A percentile compares a stretch with the other conserved stretches of the same genome.
Conservation (phyloP, 306 rosid species). For the Rubus idaeus region DNA sequence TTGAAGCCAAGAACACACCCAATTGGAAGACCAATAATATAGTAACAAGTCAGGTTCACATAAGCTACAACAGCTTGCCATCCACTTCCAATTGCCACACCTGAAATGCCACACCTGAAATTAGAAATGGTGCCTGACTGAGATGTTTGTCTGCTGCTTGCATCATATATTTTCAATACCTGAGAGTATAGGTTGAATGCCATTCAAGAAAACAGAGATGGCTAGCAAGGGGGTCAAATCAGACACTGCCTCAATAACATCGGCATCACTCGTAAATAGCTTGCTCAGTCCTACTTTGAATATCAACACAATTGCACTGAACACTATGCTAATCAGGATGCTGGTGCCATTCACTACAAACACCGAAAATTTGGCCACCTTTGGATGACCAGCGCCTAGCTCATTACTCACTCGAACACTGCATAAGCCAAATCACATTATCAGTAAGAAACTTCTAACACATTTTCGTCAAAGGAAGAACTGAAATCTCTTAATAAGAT, state of each 20-base stretch:
- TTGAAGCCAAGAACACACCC: constrained; percentile 70
- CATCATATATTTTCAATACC: constrained; percentile 21
- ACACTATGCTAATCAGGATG: constrained; percentile 49
- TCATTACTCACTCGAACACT: constrained; percentile 75
- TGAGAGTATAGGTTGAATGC: constrained; percentile 61
- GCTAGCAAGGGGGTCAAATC: constrained; percentile 61
- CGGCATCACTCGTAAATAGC: constrained; percentile 55
- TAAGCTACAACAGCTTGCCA: constrained; percentile 79
- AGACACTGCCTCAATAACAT: constrained; percentile 54
- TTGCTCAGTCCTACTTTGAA: constrained; percentile 50
- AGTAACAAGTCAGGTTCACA: constrained; percentile 60
- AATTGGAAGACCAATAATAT: constrained; percentile 59
- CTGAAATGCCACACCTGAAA: constrained; percentile 26
- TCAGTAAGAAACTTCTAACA: not conserved
- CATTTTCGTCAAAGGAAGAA: not conserved
- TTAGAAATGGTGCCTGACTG: not conserved
- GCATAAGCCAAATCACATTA: constrained; percentile 7
- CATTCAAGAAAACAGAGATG: constrained; percentile 70
- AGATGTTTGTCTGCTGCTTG: not conserved
- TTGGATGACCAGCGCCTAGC: constrained; percentile 71
- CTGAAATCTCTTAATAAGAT: not conserved
- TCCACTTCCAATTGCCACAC: constrained; percentile 83
- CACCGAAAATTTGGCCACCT: constrained; percentile 60
- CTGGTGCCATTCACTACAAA: constrained; percentile 63
- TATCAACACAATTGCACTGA: constrained; percentile 43